Conservation (phyloP, 140 eudicot species). For the Senecio squalidus region DNA sequence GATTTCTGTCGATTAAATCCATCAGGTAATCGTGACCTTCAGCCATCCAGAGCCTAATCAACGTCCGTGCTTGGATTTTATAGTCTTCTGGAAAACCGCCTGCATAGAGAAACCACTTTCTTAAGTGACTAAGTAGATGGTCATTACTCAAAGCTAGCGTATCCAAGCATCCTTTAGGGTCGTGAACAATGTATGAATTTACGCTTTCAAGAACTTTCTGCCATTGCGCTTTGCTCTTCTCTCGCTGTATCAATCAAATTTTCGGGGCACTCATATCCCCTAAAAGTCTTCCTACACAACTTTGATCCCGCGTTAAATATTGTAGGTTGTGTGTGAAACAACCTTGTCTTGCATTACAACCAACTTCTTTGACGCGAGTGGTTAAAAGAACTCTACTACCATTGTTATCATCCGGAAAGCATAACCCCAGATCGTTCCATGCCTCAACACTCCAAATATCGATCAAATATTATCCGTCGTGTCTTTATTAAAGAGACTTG, state of each 20-base stretch:
- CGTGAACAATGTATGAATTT: conserved; percentile 21
- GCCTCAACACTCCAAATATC: neutral
- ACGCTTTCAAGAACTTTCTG: conserved; percentile 15
- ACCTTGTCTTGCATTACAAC: neutral
- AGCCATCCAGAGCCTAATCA: conserved; percentile 38
- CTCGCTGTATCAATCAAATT: neutral
- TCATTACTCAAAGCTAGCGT: conserved; percentile 34
- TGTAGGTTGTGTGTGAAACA: neutral
- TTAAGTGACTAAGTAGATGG: conserved; percentile 28
- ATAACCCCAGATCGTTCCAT: neutral
- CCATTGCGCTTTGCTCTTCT: conserved; percentile 20
- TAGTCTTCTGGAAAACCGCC: conserved; percentile 33
- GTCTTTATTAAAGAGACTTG: too few relatives aligned
- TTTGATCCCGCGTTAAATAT: neutral
- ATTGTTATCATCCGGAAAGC: neutral
- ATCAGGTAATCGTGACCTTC: conserved; percentile 36
- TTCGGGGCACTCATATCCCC: neutral
- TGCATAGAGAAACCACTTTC: conserved; percentile 38
- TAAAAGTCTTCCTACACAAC: neutral
- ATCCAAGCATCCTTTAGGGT: conserved; percentile 16
- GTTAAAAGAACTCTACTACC: neutral
- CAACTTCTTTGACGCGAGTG: neutral
- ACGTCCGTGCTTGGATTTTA: conserved; percentile 11
- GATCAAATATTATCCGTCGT: neutral
- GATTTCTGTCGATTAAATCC: conserved; percentile 33